Evolutionary conservation across 2,329 filamentous ascomycete species (phyloP).

Genomic region (Ascochyta koolunga): DNA sequence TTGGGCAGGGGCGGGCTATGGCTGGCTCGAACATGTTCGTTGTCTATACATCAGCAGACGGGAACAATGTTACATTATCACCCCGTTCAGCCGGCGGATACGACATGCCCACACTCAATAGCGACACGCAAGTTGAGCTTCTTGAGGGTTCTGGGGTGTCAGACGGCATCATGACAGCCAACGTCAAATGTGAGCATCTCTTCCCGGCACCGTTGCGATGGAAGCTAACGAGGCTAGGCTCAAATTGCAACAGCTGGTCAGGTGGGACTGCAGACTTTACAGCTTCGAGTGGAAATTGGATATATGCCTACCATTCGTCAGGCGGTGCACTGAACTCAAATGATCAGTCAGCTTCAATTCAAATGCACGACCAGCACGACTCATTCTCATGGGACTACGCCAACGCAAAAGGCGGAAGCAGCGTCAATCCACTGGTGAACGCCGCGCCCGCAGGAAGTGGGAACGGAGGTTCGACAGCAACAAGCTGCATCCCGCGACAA

Average conservation of each 20-base stretch:
- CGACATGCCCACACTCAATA: slow-evolving; percentile 51
- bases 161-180: slow-evolving; percentile 61
- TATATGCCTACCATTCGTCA: slow-evolving; percentile 54
- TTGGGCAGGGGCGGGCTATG: slow-evolving; percentile 64
- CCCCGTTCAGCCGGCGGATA: slow-evolving; percentile 57
- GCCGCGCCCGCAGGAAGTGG: slow-evolving; percentile 29
- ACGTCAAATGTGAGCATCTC: slow-evolving; percentile 56
- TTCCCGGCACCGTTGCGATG: too few species aligned
- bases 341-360: slow-evolving; percentile 51
- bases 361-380: slow-evolving; percentile 51
- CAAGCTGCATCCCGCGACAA: slow-evolving; percentile 41
- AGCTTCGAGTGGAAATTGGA: slow-evolving; percentile 54
- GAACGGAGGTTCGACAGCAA: slow-evolving; percentile 23
- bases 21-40: slow-evolving; percentile 64
- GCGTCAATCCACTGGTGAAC: slow-evolving; percentile 51
- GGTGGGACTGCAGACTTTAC: slow-evolving; percentile 60
- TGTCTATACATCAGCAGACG: slow-evolving; percentile 59
- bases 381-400: slow-evolving; percentile 57
- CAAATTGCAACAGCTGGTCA: slow-evolving; percentile 60
- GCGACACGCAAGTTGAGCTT: slow-evolving; percentile 53
- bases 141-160: slow-evolving; percentile 61
- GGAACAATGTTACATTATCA: slow-evolving; percentile 64
- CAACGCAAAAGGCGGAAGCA: slow-evolving; percentile 57
- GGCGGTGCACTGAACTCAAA: slow-evolving; percentile 58
- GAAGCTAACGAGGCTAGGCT: slow-evolving; percentile 44